Percentiles rank a stretch among this genome's conserved stretches.
Conservation (phyloP, 306 rosid genomes). For the Cicer cuneatum region DNA sequence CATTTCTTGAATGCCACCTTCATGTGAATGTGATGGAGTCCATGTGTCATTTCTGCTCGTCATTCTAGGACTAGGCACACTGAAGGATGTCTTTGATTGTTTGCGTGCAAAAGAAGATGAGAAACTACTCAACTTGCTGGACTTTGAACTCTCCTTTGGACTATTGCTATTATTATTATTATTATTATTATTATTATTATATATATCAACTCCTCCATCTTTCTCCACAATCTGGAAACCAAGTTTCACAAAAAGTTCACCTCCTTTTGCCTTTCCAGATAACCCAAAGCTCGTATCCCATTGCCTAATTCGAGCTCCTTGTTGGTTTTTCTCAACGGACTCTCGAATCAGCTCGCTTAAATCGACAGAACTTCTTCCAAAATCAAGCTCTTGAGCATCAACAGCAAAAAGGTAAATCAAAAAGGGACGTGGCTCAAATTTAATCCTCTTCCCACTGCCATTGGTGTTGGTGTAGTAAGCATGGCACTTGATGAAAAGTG, state of each 20-base stretch:
- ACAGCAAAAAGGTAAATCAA: constrained; percentile 79
- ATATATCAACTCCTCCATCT: constrained; percentile 85
- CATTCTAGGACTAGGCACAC: constrained; percentile 85
- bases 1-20: constrained; percentile 65
- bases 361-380: constrained; percentile 77
- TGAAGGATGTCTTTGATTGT: constrained; percentile 89
- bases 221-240: constrained; percentile 98
- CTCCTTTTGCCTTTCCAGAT: constrained; percentile 89
- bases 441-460: constrained; percentile 59
- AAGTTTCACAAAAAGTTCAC: constrained; percentile 81
- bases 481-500: constrained; percentile 81
- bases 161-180: constrained; percentile 43
- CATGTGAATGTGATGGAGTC: constrained; percentile 63
- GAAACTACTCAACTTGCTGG: constrained; percentile 53
- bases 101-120: constrained; percentile 67
- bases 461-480: constrained; percentile 57
- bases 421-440: constrained; percentile 86
- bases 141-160: constrained; percentile 56
- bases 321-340: constrained; percentile 68
- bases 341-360: constrained; percentile 73
- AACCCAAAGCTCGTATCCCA: constrained; percentile 82
- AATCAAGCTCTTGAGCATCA: constrained; percentile 88
- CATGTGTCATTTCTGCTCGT: constrained; percentile 65
- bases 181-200: constrained; percentile 54
- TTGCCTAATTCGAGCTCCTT: constrained; percentile 74